A percentile compares a stretch with the other conserved stretches of the same genome.
phyloP scores from a whole-genome alignment of 2,329 filamentous ascomycete genomes.

The Rutstroemia sp. region DNA sequence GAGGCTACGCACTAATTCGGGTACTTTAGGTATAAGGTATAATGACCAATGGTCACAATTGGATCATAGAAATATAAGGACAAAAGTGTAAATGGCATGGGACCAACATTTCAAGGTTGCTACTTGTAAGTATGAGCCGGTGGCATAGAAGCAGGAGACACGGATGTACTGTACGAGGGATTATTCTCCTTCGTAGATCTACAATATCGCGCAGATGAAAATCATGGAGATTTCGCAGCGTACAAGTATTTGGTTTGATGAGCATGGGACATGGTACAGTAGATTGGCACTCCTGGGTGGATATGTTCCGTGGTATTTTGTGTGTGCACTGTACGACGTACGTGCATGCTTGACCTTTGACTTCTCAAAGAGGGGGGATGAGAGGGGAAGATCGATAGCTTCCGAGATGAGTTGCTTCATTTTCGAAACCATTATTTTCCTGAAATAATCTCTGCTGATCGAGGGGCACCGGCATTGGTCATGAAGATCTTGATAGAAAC shows the following conservation, averaged over 20 bases:
- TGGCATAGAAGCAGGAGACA: background rate
- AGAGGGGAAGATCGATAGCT: too few relatives aligned
- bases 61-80: background rate
- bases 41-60: background rate
- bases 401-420: too few relatives aligned
- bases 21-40: background rate
- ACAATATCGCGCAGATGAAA: background rate
- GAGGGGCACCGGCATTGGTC: too few relatives aligned
- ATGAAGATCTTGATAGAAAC: too few relatives aligned
- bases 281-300: background rate
- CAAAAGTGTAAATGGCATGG: background rate
- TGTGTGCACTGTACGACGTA: background rate
- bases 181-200: too few relatives aligned
- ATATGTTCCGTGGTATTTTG: background rate
- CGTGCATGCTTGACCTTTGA: too few relatives aligned
- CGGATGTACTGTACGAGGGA: too few relatives aligned
- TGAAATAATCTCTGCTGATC: too few relatives aligned
- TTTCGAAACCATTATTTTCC: too few relatives aligned
- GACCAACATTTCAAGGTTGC: background rate
- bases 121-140: background rate
- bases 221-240: background rate
- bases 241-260: conserved; percentile 2
- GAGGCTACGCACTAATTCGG: background rate
- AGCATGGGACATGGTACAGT: background rate
- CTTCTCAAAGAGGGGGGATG: too few relatives aligned